Evolutionary conservation across 2,329 filamentous ascomycete genomes (phyloP).

Genomic region (Gyromitra esculenta): DNA sequence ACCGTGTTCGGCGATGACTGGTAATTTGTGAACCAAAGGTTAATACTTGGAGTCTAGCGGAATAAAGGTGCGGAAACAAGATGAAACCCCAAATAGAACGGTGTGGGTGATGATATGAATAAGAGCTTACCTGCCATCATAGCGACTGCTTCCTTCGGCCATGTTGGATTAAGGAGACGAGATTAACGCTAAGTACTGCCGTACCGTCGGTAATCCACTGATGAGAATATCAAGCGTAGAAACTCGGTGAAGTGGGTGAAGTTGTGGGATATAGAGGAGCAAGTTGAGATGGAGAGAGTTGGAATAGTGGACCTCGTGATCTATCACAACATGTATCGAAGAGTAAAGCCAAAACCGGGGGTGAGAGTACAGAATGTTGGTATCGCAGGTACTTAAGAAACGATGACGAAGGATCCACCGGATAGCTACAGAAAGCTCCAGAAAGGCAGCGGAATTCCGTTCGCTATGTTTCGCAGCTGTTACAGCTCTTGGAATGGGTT

Average conservation of each 20-base stretch:
- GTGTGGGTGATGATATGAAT: constrained; percentile 8
- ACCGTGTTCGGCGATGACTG: constrained; percentile 52
- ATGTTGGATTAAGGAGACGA: constrained; percentile 12
- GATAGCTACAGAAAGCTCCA: not conserved
- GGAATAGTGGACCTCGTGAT: not conserved
- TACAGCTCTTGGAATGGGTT: not conserved
- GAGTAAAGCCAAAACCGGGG: not conserved
- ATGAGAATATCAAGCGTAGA: constrained; percentile 12
- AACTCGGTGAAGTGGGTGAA: constrained; percentile 22
- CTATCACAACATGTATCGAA: not conserved
- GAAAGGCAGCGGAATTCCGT: not conserved
- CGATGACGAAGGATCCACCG: not conserved
- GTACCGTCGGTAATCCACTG: not conserved
- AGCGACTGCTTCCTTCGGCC: constrained; percentile 35
- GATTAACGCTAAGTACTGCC: not conserved
- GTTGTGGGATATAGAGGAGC: too few relatives aligned
- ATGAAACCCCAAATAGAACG: not conserved
- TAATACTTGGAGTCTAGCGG: constrained; percentile 3
- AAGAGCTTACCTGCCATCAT: constrained; percentile 38
- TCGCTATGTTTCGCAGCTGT: not conserved
- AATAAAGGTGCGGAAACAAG: constrained; percentile 5
- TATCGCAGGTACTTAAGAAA: constrained; percentile 17
- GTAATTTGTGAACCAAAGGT: constrained; percentile 27
- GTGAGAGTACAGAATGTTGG: constrained; percentile 12
- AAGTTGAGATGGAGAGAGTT: constrained; percentile 7